A percentile compares a stretch with the other conserved stretches of the same genome.
phyloP scores from a whole-genome alignment of 106 monocot species.

The Gastrodia elata region DNA sequence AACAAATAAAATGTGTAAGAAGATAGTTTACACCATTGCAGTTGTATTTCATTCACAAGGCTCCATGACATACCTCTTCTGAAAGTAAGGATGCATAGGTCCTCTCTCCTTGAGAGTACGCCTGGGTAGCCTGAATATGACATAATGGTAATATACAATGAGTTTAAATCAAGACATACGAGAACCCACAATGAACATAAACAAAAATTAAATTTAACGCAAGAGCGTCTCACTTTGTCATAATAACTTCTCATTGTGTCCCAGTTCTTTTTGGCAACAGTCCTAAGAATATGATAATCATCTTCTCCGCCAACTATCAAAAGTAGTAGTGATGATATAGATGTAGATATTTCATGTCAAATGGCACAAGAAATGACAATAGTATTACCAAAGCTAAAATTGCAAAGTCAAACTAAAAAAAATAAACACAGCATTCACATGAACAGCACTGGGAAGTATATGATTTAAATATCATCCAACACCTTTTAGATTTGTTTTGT shows the following conservation, averaged over 20 bases:
- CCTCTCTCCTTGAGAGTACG: conserved; percentile 63
- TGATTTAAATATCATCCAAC: too few species aligned
- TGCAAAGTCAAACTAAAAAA: not conserved
- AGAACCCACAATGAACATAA: not conserved
- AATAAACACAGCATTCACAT: too few species aligned
- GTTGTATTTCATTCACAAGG: not conserved
- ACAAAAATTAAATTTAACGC: not conserved
- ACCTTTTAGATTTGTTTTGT: too few species aligned
- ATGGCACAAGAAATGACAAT: not conserved
- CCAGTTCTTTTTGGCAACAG: conserved; percentile 50
- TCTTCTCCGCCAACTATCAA: conserved; percentile 25
- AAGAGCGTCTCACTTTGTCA: conserved; percentile 43
- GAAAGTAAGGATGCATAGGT: conserved; percentile 73
- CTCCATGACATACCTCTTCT: conserved; percentile 39
- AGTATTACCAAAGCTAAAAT: not conserved
- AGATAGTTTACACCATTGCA: not conserved
- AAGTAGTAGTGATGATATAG: not conserved
- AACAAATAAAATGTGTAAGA: not conserved
- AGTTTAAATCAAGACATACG: not conserved
- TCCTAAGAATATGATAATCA: conserved; percentile 47
- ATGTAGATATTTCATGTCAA: not conserved
- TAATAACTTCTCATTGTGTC: conserved; percentile 62
- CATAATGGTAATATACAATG: not conserved
- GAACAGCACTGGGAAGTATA: too few species aligned
- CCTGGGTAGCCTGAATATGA: conserved; percentile 57